Base-by-base conservation (phyloP, 2,329 filamentous ascomycete genomes). In the Fusarium euwallaceae region DNA sequence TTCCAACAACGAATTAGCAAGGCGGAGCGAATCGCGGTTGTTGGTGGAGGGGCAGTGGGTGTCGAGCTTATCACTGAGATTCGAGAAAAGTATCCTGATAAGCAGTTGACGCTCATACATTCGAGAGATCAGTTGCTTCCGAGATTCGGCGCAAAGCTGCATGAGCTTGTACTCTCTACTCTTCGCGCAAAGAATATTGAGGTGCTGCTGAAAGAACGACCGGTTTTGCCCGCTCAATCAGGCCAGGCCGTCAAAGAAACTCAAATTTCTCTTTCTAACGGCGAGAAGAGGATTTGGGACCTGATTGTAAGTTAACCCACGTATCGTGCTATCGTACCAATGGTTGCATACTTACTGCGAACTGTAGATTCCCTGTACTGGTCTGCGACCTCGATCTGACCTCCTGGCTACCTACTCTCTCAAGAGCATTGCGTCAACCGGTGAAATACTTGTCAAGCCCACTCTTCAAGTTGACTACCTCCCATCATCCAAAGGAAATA, bases 31-130 rank as follows among this genome's bases (percentile, higher is more conserved):
- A 34, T 75, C 2, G 74, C 71, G 0, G 55, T 76, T 0, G 37
- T 76, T 2, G 74, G 74, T 2, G 74, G 66, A 2, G 74, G 74
- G 2, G 74, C 74, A 0, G 74, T 72, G 0, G 74, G 74, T 0
- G 39, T 76, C 0, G 69, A 76, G 3, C 16, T 76, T 2, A 56
- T 53, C 0, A 69, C 74, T 0, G 74, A 76, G 1, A 75, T 76
- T 1, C 66, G 41, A 10, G 66, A 61, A 1, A 64, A 41, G 11
- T 68, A 76, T 6, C 64, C 64, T 1, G 22, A 41, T 10, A 59
- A 59, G 22, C n/a, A 65, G 8, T 24, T 76, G 1, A 48, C 69
- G 0, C 66, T 76, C 1, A 17, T 75, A 0, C 74, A 76, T 29
- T 76, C 74, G 0, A 61, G 74, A 24, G 27, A 67, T 1, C 71